A percentile compares a stretch with the other conserved stretches of the same genome.
Evolutionary conservation across 805 yeast species (phyloP).

Genomic region (Zygosaccharomyces bailii): DNA sequence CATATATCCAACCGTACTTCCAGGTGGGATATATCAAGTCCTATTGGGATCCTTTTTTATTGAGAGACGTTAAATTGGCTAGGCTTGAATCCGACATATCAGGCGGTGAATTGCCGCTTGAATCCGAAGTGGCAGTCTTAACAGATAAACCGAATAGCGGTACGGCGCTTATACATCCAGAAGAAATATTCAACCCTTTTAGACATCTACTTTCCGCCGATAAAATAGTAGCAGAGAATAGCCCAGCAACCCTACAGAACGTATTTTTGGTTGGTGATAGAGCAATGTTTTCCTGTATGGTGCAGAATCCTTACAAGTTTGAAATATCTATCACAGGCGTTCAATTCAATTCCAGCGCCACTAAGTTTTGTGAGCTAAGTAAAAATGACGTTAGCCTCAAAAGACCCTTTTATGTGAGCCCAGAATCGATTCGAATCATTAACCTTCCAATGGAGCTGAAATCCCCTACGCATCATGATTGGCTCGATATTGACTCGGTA

Average conservation of each 20-base stretch:
- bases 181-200: conserved; percentile 58
- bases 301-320: conserved; percentile 81
- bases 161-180: conserved; percentile 31
- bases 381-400: conserved; percentile 15
- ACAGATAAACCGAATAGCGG: conserved; percentile 15
- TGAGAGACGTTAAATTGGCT: conserved; percentile 47
- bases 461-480: conserved; percentile 16
- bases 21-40: conserved; percentile 28
- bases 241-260: conserved; percentile 17
- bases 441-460: conserved; percentile 27
- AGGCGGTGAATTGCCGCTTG: conserved; percentile 19
- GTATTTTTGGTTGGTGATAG: conserved; percentile 56
- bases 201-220: conserved; percentile 18
- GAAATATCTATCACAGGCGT: conserved; percentile 58
- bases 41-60: conserved; percentile 74
- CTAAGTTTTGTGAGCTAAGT: conserved; percentile 27
- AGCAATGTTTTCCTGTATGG: conserved; percentile 49
- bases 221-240: conserved; percentile 12
- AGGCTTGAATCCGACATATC: conserved; percentile 27
- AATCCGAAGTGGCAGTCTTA: conserved; percentile 16
- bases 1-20: conserved; percentile 28
- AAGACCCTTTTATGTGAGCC: conserved; percentile 36
- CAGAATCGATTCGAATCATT: conserved; percentile 40
- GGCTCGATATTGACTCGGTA: conserved; percentile 18
- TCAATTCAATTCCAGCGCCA: conserved; percentile 35